These are phyloP conservation scores for Comarum palustre DNA, from an alignment of 306 rosid species.

Conservation along the genomic window DNA sequence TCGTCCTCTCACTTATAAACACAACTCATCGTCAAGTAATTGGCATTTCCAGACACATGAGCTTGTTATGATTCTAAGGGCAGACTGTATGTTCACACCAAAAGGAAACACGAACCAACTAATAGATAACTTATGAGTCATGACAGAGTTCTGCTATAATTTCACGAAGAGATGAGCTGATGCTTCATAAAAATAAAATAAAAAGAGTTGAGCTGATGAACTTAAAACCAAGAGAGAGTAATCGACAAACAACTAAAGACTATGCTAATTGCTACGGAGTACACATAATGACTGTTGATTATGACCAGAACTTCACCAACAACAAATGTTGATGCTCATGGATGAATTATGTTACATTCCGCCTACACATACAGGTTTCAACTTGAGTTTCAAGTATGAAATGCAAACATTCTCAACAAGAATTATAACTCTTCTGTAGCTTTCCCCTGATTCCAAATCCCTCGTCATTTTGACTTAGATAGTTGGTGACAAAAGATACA, in stretches of 20 bases:
- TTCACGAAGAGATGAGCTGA: too few species aligned
- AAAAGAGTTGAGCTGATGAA: background rate
- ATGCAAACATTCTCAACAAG: background rate
- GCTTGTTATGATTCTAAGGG: background rate
- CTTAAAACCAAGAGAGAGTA: background rate
- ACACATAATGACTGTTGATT: background rate
- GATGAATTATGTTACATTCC: background rate
- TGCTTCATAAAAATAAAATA: too few species aligned
- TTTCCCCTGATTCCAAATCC: background rate
- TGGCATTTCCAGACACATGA: background rate
- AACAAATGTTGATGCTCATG: background rate
- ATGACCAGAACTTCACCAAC: background rate
- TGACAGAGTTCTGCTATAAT: background rate
- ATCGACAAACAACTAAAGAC: background rate
- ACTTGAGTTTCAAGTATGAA: background rate
- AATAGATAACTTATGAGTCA: background rate
- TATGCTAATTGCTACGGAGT: background rate
- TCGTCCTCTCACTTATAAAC: background rate
- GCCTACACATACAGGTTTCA: background rate
- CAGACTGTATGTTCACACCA: background rate
- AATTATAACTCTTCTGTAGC: background rate
- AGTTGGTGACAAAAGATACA: slow-evolving; percentile 2
- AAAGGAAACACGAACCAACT: background rate
- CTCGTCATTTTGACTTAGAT: background rate
- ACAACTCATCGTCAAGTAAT: background rate